phyloP scores from a whole-genome alignment of 2,329 filamentous ascomycete species.

The Chrysoporthe deuterocubensis region DNA sequence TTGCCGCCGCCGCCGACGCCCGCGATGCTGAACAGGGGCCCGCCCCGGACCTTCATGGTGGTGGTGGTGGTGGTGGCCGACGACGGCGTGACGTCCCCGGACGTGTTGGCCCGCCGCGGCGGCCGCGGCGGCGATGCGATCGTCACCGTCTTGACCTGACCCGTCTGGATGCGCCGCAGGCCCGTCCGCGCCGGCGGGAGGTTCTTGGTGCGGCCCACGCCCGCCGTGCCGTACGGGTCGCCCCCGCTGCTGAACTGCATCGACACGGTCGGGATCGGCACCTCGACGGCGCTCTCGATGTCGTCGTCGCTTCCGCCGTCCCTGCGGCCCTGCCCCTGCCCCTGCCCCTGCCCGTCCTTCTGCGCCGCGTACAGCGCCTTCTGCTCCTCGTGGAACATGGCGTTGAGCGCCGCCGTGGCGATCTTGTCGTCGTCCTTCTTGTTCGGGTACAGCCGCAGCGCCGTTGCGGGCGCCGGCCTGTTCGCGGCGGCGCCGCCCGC shows the following conservation, averaged over 20 bases:
- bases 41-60: constrained; percentile 18
- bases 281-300: constrained; percentile 16
- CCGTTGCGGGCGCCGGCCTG: constrained; percentile 1
- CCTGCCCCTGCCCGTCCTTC: background rate
- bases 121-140: constrained; percentile 22
- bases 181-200: constrained; percentile 6
- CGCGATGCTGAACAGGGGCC: constrained; percentile 24
- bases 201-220: constrained; percentile 8
- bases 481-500: background rate
- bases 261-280: constrained; percentile 11
- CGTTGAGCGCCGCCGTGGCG: constrained; percentile 24
- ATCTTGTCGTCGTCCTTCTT: constrained; percentile 26
- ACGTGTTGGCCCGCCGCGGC: constrained; percentile 20
- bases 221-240: background rate
- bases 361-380: constrained; percentile 18
- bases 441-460: constrained; percentile 26
- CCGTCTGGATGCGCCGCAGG: constrained; percentile 23
- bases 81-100: constrained; percentile 10
- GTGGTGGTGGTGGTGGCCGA: background rate
- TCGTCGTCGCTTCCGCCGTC: constrained; percentile 15
- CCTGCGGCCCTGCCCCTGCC: background rate
- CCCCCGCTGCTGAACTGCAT: constrained; percentile 2
- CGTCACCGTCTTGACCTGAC: constrained; percentile 28
- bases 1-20: constrained; percentile 23
- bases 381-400: constrained; percentile 26